Evolutionary conservation across 768 basidiomycete genomes (phyloP).

Genomic region (Xerocomellus chrysenteron): DNA sequence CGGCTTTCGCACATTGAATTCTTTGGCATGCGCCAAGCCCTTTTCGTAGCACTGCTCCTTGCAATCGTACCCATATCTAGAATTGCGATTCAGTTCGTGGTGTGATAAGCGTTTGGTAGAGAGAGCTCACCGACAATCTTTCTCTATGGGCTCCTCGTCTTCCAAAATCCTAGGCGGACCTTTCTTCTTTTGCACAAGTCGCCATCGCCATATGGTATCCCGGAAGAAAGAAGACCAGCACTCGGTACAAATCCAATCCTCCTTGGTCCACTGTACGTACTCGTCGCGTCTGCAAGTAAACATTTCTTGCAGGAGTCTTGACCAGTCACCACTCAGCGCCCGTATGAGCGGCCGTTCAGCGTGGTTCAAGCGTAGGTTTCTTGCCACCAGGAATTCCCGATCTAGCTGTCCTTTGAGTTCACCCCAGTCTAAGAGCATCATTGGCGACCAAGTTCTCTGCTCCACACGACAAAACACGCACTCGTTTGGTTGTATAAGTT

Average conservation of each 20-base stretch:
- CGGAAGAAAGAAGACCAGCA: background rate
- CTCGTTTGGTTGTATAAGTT: slow-evolving; percentile 1
- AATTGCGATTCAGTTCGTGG: no score
- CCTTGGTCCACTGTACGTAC: slow-evolving; percentile 1
- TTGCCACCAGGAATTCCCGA: background rate
- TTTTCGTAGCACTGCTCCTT: no score
- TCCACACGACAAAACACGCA: background rate
- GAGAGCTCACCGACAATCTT: no score
- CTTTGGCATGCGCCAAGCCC: no score
- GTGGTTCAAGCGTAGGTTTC: background rate
- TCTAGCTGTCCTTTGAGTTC: background rate
- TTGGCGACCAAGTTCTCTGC: no score
- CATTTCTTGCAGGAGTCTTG: background rate
- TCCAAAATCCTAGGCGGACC: background rate
- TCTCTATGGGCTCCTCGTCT: no score
- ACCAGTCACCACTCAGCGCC: background rate
- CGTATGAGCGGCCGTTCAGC: background rate
- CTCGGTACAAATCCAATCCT: background rate
- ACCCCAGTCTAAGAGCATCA: slow-evolving; percentile 1
- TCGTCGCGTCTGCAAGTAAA: background rate
- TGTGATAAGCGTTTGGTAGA: no score
- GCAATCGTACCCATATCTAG: no score
- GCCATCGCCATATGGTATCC: slow-evolving; percentile 4
- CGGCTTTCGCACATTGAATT: no score
- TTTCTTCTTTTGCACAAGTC: background rate